phyloP scores from a whole-genome alignment of 306 rosid species.

The Gastrolobium villosum region DNA sequence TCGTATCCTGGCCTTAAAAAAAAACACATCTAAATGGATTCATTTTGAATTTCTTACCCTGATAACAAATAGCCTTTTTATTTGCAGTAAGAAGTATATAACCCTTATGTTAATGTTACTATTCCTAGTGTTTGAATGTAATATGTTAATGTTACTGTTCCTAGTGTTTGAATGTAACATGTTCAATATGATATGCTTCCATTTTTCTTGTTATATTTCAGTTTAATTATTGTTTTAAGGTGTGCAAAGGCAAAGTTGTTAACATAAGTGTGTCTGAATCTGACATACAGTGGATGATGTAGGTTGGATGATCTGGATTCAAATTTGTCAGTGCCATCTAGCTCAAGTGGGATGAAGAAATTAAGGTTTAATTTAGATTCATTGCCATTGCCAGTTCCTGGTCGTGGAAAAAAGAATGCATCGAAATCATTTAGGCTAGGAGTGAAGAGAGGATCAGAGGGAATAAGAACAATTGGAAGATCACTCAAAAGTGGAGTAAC shows the following conservation, averaged over 20 bases:
- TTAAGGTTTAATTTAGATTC: conserved; percentile 62
- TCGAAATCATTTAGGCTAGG: conserved; percentile 68
- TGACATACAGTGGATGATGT: conserved; percentile 48
- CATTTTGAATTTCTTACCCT: too few species aligned
- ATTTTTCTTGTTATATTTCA: conserved; percentile 1
- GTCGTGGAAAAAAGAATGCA: conserved; percentile 54
- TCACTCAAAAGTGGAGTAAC: conserved; percentile 72
- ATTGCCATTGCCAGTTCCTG: conserved; percentile 50
- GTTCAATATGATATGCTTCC: conserved; percentile 10
- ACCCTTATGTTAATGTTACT: neutral
- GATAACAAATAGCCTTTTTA: too few species aligned
- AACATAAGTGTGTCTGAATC: conserved; percentile 23
- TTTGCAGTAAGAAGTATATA: too few species aligned
- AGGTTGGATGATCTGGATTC: conserved; percentile 84
- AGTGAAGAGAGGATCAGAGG: conserved; percentile 75
- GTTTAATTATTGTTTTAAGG: conserved; percentile 9
- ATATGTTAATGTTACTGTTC: neutral
- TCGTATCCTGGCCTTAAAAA: too few species aligned
- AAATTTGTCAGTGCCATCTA: conserved; percentile 49
- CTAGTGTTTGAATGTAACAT: neutral
- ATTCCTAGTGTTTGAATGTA: neutral
- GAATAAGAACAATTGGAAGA: conserved; percentile 77
- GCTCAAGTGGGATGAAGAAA: conserved; percentile 65
- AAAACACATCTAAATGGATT: too few species aligned
- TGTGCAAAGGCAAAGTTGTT: conserved; percentile 14